Base-by-base conservation (phyloP, 371 early-diverging fungal species). In the Circinella minor region DNA sequence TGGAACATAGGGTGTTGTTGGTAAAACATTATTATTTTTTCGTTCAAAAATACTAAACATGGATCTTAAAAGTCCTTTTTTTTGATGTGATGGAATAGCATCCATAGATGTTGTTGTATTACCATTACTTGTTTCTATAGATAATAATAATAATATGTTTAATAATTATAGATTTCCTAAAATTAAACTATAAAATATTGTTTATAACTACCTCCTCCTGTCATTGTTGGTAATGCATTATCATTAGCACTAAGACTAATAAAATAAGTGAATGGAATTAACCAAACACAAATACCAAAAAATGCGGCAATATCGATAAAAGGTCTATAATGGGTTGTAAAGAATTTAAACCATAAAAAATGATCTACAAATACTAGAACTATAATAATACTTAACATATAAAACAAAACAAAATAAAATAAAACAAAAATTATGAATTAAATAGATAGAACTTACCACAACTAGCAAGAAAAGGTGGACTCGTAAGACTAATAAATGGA, bases 271-370 rank as follows among this genome's bases (percentile, higher is more conserved):
- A 96, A 94, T 6, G 96, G 96, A 3, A 96, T 84, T 49, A 94
- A 69, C 96, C 96, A 96, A 10, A 96, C 92, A 65, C 91, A 90
- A 39, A 95, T 77, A 3, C 92, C 94, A 78, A 96, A 96, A 81
- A 96, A 95, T 13, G 91, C 85, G n/a, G 92, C 92, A 55, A 93
- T 91, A 63, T 93, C 92, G 80, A 83, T 74, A 71, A 94, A 92
- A 11, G 88, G 81, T 69, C 85, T 84, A 66, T 89, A 88, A 65
- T 88, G 86, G 0, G 74, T 73, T 5, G 91, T 81, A 75, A 96
- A 96, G 77, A 90, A 94, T 67, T 85, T 85, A 78, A 95, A 96
- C 96, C 96, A 96, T 55, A 91, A 73, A 70, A 93, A 94, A 73
- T 96, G 96, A 77, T 96, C 89, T 6, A 74, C 80, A 64, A 96